Percentiles rank a stretch among this genome's conserved stretches.
These are phyloP conservation scores for Suhomyces vadensis DNA, from an alignment of 805 yeast species.

Conservation along the genomic window DNA sequence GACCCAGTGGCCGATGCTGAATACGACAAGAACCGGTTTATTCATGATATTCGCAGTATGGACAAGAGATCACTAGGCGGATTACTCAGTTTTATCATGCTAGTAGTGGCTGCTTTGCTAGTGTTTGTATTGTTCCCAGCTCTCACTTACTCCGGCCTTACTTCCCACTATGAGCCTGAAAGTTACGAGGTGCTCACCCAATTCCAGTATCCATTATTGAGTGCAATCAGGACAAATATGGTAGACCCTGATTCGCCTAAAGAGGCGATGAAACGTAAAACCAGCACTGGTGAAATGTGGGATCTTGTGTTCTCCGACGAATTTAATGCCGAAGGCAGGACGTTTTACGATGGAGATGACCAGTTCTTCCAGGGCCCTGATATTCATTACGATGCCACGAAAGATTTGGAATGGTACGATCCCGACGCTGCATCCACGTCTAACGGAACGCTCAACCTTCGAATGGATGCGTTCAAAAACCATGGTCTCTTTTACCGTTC, in stretches of 20 bases:
- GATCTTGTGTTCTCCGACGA: conserved; percentile 42
- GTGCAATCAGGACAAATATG: conserved; percentile 37
- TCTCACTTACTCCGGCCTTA: conserved; percentile 75
- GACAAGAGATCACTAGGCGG: conserved; percentile 65
- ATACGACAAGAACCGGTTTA: conserved; percentile 69
- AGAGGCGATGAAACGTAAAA: conserved; percentile 24
- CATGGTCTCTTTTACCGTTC: conserved; percentile 82
- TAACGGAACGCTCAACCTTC: conserved; percentile 36
- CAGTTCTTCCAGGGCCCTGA: conserved; percentile 45
- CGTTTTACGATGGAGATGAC: conserved; percentile 46
- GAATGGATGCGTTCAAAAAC: conserved; percentile 46
- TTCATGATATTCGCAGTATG: conserved; percentile 63
- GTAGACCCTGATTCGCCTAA: conserved; percentile 45
- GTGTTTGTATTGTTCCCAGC: conserved; percentile 81
- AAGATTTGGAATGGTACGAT: conserved; percentile 47
- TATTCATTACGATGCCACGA: conserved; percentile 42
- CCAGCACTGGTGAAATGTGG: conserved; percentile 33
- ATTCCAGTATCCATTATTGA: conserved; percentile 37
- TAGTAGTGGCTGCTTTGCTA: conserved; percentile 64
- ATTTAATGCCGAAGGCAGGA: conserved; percentile 45
- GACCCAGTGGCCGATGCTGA: conserved; percentile 92
- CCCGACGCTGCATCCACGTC: conserved; percentile 45
- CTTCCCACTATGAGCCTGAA: conserved; percentile 27
- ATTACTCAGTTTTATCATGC: conserved; percentile 53
- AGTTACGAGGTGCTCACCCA: conserved; percentile 49